Conservation (phyloP, 495 filamentous ascomycete species). For the Xylaria acuta region DNA sequence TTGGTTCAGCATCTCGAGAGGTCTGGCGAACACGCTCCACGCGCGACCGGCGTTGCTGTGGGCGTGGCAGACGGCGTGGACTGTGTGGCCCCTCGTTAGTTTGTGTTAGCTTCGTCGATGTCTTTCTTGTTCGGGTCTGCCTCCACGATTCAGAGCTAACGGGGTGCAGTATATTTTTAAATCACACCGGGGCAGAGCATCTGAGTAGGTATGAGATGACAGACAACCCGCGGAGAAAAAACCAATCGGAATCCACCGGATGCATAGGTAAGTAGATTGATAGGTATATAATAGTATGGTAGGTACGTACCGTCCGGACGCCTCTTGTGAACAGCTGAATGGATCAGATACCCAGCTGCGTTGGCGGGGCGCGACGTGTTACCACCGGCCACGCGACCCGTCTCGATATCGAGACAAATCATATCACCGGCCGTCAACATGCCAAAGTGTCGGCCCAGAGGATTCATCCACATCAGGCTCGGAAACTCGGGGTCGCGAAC, state of each 20-base stretch:
- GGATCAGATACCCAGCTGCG: conserved; percentile 74
- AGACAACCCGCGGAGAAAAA: neutral
- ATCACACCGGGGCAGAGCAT: neutral
- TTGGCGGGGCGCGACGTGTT: conserved; percentile 57
- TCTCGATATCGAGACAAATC: conserved; percentile 60
- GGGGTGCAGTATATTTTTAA: neutral
- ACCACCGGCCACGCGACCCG: conserved; percentile 61
- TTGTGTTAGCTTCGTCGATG: neutral
- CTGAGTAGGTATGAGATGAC: neutral
- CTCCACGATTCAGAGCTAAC: neutral
- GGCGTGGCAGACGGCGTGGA: conserved; percentile 62
- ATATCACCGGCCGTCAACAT: conserved; percentile 60
- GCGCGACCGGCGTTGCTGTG: conserved; percentile 61
- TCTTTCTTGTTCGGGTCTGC: conserved; percentile 4
- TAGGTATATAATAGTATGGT: neutral
- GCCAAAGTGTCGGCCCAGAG: conserved; percentile 62
- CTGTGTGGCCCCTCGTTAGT: conserved; percentile 23
- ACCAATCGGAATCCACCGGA: neutral
- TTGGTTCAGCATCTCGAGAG: conserved; percentile 64
- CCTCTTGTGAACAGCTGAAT: conserved; percentile 62
- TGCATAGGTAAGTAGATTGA: conserved; percentile 41
- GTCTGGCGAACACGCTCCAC: conserved; percentile 58
- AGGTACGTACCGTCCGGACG: conserved; percentile 55
- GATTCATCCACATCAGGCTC: conserved; percentile 72
- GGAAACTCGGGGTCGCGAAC: conserved; percentile 66